A percentile compares a stretch with the other conserved stretches of the same genome.
Conservation (phyloP, 2,329 filamentous ascomycete species). For the Botrytis sinoallii region DNA sequence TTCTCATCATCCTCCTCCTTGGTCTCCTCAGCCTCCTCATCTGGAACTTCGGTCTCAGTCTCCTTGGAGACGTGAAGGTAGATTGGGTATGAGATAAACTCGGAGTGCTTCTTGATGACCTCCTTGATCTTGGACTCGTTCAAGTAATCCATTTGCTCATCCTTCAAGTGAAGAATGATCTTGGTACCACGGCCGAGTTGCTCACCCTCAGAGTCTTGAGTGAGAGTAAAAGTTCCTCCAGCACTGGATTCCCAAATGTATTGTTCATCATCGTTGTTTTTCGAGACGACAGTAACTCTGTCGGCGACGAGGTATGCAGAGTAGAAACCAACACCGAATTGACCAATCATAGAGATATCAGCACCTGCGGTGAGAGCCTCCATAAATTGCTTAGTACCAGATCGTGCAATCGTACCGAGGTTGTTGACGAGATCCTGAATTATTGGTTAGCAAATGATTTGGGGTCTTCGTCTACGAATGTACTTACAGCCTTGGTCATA, state of each 20-base stretch:
- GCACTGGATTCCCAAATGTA: slow-evolving; percentile 99
- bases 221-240: slow-evolving; percentile 95
- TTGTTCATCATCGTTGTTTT: slow-evolving; percentile 99
- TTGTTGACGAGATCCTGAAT: slow-evolving; percentile 97
- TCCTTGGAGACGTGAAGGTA: slow-evolving; percentile 99
- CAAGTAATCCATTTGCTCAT: slow-evolving; percentile 97
- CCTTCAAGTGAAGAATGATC: slow-evolving; percentile 98
- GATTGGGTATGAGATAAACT: slow-evolving; percentile 99
- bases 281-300: slow-evolving; percentile 91
- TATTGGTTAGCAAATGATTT: slow-evolving; percentile 40
- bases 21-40: slow-evolving; percentile 21
- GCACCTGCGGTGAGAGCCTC: slow-evolving; percentile 97
- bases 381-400: slow-evolving; percentile 99
- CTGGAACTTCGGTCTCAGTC: slow-evolving; percentile 90
- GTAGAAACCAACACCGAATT: slow-evolving; percentile 99
- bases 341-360: slow-evolving; percentile 99
- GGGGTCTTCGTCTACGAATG: neutral
- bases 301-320: slow-evolving; percentile 99
- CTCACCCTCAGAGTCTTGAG: slow-evolving; percentile 85
- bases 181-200: slow-evolving; percentile 91
- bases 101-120: slow-evolving; percentile 99
- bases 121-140: slow-evolving; percentile 99
- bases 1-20: slow-evolving; percentile 45
- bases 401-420: slow-evolving; percentile 98
- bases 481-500: slow-evolving; percentile 98